Percentiles rank a stretch among this genome's conserved stretches.
Evolutionary conservation across 768 basidiomycete genomes (phyloP).

Genomic region (Leccinellum albellum): DNA sequence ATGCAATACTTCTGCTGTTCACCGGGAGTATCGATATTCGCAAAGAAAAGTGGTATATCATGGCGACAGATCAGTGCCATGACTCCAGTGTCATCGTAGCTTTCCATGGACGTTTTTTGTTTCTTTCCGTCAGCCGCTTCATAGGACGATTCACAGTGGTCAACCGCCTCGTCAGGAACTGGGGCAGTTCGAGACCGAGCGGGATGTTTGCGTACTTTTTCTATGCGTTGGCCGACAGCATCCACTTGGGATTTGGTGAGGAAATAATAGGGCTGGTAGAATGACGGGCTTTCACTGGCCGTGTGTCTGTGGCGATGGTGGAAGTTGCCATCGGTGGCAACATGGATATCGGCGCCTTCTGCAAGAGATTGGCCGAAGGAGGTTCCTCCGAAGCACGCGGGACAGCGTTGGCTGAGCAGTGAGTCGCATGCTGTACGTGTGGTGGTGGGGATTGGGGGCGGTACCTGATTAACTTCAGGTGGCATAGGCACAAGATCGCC

Average conservation of each 20-base stretch:
- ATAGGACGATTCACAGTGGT: no score
- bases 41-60: no score
- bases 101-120: no score
- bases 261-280: background rate
- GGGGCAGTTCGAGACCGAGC: background rate
- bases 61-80: no score
- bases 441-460: no score
- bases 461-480: no score
- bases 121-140: no score
- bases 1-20: no score
- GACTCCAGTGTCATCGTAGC: no score
- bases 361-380: constrained; percentile 7
- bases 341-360: constrained; percentile 34
- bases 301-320: background rate
- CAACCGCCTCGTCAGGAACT: no score
- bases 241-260: constrained; percentile 20
- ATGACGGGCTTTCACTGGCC: background rate
- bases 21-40: no score
- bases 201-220: background rate
- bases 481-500: no score
- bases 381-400: constrained; percentile 3
- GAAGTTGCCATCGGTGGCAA: background rate
- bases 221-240: background rate
- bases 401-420: constrained; percentile 11
- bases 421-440: background rate